Evolutionary conservation across 2,329 filamentous ascomycete genomes (phyloP), one percentile per base, ranked within the genome.

Genomic region (Cladobotryum mycophilum): DNA sequence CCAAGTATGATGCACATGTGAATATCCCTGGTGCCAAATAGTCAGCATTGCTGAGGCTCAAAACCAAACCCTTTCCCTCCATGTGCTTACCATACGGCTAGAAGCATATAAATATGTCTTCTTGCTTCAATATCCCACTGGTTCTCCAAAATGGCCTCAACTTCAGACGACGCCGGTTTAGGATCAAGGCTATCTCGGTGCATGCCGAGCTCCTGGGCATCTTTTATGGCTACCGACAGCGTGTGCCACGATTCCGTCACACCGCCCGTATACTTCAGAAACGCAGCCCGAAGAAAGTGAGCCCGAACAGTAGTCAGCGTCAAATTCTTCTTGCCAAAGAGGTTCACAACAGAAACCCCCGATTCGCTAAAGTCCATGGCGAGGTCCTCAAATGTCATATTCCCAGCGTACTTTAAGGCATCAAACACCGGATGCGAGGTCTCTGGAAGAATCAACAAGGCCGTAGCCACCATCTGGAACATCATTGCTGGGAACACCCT

Each of bases 171-270:
- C 13, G 63, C 66, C 3, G 76, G 74, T 45, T 73, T 72, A 0
- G 77, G 77, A 55, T 81, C 78, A 25, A 75, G 64, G 35, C 67
- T 70, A 54, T 79, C 75, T 12, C 75, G 71, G 56, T 85, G 76
- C 58, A 85, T 67, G 12, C 80, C 81, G 38, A 84, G 74, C 56
- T 84, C 81, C 60, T 84, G 81, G 0, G 79, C 81, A 60, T 84
- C 80, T 38, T 79, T 70, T 49, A 84, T 82, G 1, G 78, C 75
- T 18, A 73, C 70, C 1, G 78, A 76, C 30, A 84, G 69, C 1
- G 72, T 71, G 59, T 81, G 78, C 76, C 77, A 81, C 75, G 78
- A 71, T 57, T 84, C 81, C 0, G 78, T 78, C 13, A 84, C 76
- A 58, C 78, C 72, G 11, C 76, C 80, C 8, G 72, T 75, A 56